Base-by-base conservation (phyloP, 352 stramenopile genomes). In the Globisporangium carolinianum region DNA sequence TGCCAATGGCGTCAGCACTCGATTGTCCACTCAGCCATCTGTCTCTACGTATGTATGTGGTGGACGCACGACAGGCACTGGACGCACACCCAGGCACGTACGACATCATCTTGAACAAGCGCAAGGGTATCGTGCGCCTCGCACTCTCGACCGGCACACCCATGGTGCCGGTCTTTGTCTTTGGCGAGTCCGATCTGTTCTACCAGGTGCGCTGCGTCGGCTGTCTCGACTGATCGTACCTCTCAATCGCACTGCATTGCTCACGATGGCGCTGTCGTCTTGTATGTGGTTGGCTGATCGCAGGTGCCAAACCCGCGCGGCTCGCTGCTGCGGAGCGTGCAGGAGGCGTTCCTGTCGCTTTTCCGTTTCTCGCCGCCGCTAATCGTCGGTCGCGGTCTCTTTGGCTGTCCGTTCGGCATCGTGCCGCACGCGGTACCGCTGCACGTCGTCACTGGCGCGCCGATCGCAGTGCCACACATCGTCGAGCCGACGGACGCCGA, bases 121-220 rank as follows among this genome's bases (percentile, higher is more conserved):
- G 80, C 51, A 86, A 79, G 55, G 82, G 82, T 24, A 72, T 92
- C 56, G 67, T 87, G 32, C 76, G 77, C 24, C 61, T 92, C 10
- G 80, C 79, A 9, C 62, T 92, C 8, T 65, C 62, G 15, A 87
- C 68, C 0, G 82, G 82, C 15, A 75, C 68, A 32, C 60, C 73
- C 2, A 39, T 92, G 12, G 76, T 92, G 3, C 79, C 82, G 1
- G 84, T 83, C 39, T 92, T 90, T 45, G 57, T 55, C 9, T 84
- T 92, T 68, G 82, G 82, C 45, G 86, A 92, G 53, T 87, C 70
- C 47, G 71, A 86, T 36, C 50, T 87, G 42, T 84, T 63, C 53
- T 71, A 67, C 38, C 72, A 81, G 63, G 71, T 75, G 48, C 45
- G 45, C 15, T 14, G 5, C 42, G 14, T 47, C 10, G 10, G 12